Conservation (phyloP, 148 eudicot species). For the Silene conica region DNA sequence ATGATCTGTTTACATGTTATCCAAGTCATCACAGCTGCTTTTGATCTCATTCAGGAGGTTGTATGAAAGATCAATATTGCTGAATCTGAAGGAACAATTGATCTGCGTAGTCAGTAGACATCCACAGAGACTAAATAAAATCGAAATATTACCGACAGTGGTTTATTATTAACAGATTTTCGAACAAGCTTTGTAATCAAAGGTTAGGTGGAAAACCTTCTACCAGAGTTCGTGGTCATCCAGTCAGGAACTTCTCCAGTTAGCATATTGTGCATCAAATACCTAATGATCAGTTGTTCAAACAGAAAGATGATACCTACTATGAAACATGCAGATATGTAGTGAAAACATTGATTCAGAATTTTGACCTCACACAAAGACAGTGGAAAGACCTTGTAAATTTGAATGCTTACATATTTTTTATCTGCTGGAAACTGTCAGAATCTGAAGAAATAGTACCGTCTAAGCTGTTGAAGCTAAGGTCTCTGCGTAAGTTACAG, state of each 20-base stretch:
- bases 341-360: background rate
- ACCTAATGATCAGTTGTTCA: background rate
- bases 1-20: background rate
- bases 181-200: background rate
- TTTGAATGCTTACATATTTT: background rate
- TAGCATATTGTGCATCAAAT: slow-evolving; percentile 10
- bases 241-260: background rate
- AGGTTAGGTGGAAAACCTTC: background rate
- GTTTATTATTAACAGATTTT: too few relatives aligned
- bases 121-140: background rate
- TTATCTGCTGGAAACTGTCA: background rate
- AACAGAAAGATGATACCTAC: background rate
- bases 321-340: background rate
- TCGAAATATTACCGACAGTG: too few relatives aligned
- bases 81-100: background rate
- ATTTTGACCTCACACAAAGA: too few relatives aligned
- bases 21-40: background rate
- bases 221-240: background rate
- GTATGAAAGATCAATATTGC: slow-evolving; percentile 4
- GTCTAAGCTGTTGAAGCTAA: slow-evolving; percentile 5
- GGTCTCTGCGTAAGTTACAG: slow-evolving; percentile 2
- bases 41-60: background rate
- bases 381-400: background rate
- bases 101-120: background rate
- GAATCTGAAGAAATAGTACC: background rate